Conservation (phyloP, 75 land plant genomes). For the Picea glauca region DNA sequence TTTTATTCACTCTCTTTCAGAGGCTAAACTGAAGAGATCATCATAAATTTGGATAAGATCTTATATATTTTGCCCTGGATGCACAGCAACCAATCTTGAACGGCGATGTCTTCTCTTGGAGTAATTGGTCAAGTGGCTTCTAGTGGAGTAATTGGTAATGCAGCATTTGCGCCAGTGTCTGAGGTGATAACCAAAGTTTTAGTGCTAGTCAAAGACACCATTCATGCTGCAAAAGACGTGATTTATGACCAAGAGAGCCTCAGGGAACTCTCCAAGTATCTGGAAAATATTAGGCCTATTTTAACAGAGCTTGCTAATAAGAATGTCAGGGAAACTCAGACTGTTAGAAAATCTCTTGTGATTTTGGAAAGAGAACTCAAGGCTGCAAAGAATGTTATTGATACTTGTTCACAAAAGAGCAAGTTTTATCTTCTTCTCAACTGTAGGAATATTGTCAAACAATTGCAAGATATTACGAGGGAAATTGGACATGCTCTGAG, state of each 20-base stretch:
- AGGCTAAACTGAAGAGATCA: neutral
- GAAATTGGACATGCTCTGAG: constrained; percentile 58
- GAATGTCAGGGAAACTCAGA: constrained; percentile 18
- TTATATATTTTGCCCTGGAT: neutral
- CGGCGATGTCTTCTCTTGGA: neutral
- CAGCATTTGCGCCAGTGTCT: constrained; percentile 40
- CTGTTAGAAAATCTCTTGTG: constrained; percentile 33
- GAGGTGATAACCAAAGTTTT: constrained; percentile 44
- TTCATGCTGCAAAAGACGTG: constrained; percentile 47
- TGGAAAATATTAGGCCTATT: constrained; percentile 48
- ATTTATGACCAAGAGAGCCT: constrained; percentile 56
- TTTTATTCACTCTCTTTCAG: neutral
- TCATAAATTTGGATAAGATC: neutral
- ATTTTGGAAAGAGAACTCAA: constrained; percentile 33
- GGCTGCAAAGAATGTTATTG: constrained; percentile 32
- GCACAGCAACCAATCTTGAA: neutral
- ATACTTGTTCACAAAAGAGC: constrained; percentile 42
- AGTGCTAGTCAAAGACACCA: constrained; percentile 24
- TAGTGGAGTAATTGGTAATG: constrained; percentile 23
- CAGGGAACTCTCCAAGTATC: constrained; percentile 34
- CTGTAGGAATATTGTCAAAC: constrained; percentile 37
- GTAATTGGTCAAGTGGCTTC: constrained; percentile 3
- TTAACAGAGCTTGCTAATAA: constrained; percentile 39
- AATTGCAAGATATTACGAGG: constrained; percentile 45
- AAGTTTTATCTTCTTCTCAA: constrained; percentile 58